Base-by-base conservation (phyloP, 2,329 filamentous ascomycete genomes). In the Acrodontium crateriforme region DNA sequence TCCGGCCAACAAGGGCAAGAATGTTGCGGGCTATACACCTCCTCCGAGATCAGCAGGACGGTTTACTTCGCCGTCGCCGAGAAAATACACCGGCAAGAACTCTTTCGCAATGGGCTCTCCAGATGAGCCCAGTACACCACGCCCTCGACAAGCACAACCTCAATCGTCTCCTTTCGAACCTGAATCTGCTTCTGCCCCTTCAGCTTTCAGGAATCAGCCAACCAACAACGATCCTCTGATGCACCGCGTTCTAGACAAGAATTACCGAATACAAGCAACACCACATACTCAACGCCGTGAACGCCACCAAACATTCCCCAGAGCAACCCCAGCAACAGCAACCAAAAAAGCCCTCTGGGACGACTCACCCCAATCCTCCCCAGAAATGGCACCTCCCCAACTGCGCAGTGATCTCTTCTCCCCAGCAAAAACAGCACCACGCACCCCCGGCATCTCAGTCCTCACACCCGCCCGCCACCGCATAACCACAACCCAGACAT, bases 161-260 rank as follows among this genome's bases (percentile, higher is more conserved):
- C 32, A 41, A 20, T 62, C 60, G 53, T 74, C 58, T 52, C 73
- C 47, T 40, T 71, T 56, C 58, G 63, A 46, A 53, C 60, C 44
- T 49, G 54, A 50, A 52, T 62, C 41, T 33, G 55, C 41, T 40
- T 56, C 45, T 50, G 52, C 31, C 52, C 56, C 36, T 46, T 57
- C 38, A 33, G 30, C 31, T 11, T 12, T 10, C n/a, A 22, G 24
- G 16, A 55, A 57, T 28, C 46, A 44, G 18, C 39, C 47, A 9
- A 50, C 51, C 33, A 60, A 56, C 44, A 70, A 73, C 35, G 83
- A 94, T 48, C 80, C 81, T 3, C 64, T 95, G 6, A 67, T 98
- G 21, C 87, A 95, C 53, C 80, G 79, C 16, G 67, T 95, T n/a
- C 71, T 92, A 4, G 85, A 95, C 62, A 94, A 91, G 57, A 94